Evolutionary conservation across 73 alveolate genomes (phyloP).

Genomic region (Breviolum minutum): DNA sequence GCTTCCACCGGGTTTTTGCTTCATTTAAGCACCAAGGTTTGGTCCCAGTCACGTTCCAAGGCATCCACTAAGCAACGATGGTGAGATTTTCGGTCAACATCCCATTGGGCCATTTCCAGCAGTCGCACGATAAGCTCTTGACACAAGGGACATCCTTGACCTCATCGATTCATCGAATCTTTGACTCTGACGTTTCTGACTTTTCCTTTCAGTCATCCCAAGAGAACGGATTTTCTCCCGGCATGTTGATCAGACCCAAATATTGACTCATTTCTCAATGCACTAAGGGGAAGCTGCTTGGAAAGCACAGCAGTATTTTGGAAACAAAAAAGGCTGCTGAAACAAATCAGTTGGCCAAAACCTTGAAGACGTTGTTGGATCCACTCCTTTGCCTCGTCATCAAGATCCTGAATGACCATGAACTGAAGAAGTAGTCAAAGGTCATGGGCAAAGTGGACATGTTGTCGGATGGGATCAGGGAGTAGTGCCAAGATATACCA

Average conservation of each 20-base stretch:
- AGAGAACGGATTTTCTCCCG: no score
- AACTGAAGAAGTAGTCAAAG: no score
- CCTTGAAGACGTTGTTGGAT: slow-evolving; percentile 4
- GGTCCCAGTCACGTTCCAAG: neutral
- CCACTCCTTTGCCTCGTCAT: neutral
- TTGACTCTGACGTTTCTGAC: neutral
- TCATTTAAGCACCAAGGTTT: no score
- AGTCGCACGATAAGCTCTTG: slow-evolving; percentile 46
- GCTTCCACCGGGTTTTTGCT: no score
- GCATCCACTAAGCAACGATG: neutral
- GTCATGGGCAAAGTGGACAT: no score
- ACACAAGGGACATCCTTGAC: slow-evolving; percentile 43
- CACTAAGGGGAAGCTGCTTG: neutral
- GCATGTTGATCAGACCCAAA: no score
- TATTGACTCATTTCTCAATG: no score
- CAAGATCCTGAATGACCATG: neutral
- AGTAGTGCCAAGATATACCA: no score
- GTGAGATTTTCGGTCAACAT: neutral
- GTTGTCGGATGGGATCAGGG: no score
- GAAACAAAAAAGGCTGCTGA: neutral
- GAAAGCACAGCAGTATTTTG: neutral
- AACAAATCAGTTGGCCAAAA: neutral
- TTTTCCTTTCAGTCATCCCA: neutral
- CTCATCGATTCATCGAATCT: neutral
- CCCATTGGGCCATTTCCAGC: slow-evolving; percentile 22